Base-by-base conservation (phyloP, 371 early-diverging fungal species). In the Umbelopsis sp. region DNA sequence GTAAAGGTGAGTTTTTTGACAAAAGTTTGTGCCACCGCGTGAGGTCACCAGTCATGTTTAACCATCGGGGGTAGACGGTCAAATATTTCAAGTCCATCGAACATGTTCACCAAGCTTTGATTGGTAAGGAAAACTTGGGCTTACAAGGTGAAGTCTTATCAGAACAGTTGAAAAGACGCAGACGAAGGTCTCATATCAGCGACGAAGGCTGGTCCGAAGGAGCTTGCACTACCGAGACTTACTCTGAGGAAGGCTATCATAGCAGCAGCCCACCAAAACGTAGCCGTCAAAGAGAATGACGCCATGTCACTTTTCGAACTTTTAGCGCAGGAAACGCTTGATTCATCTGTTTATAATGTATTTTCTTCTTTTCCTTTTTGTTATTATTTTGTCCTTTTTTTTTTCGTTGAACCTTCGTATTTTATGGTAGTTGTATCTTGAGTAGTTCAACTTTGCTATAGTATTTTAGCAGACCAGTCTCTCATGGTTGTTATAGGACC, bases 21-120 rank as follows among this genome's bases (percentile, higher is more conserved):
- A 41, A 10, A 10, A 12, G 7, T 41, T 41, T 41, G 41, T 41
- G 12, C 7, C 12, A 41, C 41, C 41, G 41, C 41, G 41, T 41
- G 41, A 41, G 41, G 41, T 41, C 41, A 14, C 18, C 12, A 35
- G 11, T 8, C 29, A 18, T 20, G 48, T 20, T 29, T 50, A 14
- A 35, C 18, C 16, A 63, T 38, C 35, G n/a, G 20, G 29, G 38
- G 22, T 63, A 79, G 84, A 94, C 94, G 4, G 94, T 94, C 63
- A 90, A 91, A 76, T 94, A 94, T 76, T 94, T 94, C 79, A 93
- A 93, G 82, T 90, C 90, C 53, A 95, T 95, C 68, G 95, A 95
- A 74, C 91, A 92, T 80, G 95, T 93, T 22, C 93, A 93, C 65
- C 86, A 90, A 68, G 82, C 90, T 74, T 76, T 93, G 63, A 89